Conservation (phyloP, 495 filamentous ascomycete species). For the Apiosordaria backusii region DNA sequence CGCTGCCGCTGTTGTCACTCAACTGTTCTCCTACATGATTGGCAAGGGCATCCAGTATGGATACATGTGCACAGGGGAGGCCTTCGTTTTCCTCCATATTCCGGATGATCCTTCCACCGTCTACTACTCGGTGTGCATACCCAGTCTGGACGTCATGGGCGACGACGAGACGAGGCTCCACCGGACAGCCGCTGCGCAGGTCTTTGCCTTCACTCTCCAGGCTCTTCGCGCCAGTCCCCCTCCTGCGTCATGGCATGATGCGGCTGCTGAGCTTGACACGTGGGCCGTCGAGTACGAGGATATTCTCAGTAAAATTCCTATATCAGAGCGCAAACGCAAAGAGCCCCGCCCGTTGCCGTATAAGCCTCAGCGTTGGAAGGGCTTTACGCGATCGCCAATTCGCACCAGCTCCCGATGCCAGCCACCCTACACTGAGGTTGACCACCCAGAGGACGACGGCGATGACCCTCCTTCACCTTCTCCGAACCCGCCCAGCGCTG, state of each 20-base stretch:
- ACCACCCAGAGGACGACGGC: neutral
- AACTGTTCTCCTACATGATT: constrained; percentile 51
- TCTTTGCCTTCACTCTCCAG: constrained; percentile 48
- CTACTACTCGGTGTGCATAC: constrained; percentile 41
- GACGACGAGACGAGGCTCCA: constrained; percentile 35
- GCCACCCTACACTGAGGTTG: neutral
- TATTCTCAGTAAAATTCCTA: constrained; percentile 31
- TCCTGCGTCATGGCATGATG: constrained; percentile 40
- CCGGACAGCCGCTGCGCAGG: constrained; percentile 44
- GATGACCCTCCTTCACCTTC: neutral
- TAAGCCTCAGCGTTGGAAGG: constrained; percentile 30
- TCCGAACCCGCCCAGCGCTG: neutral
- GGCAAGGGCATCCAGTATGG: constrained; percentile 41
- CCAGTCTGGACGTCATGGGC: constrained; percentile 36
- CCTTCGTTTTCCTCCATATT: constrained; percentile 48
- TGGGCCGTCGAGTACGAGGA: constrained; percentile 42
- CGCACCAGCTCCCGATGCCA: constrained; percentile 24
- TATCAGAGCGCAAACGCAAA: constrained; percentile 29
- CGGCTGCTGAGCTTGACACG: constrained; percentile 26
- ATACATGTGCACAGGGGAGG: constrained; percentile 46
- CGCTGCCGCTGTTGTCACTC: constrained; percentile 40
- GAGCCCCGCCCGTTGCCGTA: constrained; percentile 20
- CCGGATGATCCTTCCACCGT: constrained; percentile 38
- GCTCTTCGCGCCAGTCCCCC: constrained; percentile 25
- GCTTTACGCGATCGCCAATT: constrained; percentile 30